Evolutionary conservation across 2,329 filamentous ascomycete genomes (phyloP).

Genomic region (Myriosclerotinia scirpicola): DNA sequence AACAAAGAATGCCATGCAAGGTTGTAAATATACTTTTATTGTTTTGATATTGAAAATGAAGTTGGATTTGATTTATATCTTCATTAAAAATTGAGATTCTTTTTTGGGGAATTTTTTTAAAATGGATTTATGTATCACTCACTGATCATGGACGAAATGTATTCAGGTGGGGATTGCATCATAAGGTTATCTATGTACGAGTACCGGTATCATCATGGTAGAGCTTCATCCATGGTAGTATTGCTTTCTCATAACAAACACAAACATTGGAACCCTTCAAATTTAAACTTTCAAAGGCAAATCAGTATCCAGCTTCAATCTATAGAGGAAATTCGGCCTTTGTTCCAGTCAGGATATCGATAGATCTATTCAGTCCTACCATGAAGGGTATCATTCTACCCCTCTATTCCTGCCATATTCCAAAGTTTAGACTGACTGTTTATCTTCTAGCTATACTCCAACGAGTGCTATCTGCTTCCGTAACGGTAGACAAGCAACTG

Average conservation of each 20-base stretch:
- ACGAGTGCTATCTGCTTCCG: constrained; percentile 90
- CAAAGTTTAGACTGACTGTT: constrained; percentile 19
- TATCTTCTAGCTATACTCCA: constrained; percentile 75
- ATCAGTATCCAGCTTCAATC: not conserved
- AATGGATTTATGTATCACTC: too few species aligned
- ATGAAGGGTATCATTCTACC: constrained; percentile 43
- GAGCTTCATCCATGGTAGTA: not conserved
- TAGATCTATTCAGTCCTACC: not conserved
- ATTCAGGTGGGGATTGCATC: constrained; percentile 8
- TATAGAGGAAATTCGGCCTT: too few species aligned
- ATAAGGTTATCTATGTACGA: too few species aligned
- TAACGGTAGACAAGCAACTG: constrained; percentile 87
- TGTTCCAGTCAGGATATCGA: not conserved
- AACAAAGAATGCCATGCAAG: constrained; percentile 1
- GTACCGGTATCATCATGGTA: too few species aligned
- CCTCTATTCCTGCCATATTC: constrained; percentile 6
- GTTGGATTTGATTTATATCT: too few species aligned
- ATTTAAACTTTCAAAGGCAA: not conserved
- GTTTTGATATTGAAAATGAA: too few species aligned
- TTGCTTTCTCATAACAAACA: not conserved
- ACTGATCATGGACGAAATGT: not conserved
- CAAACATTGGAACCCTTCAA: not conserved
- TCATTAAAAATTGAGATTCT: too few species aligned
- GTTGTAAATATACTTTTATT: too few species aligned
- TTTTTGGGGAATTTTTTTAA: not conserved